Percentiles rank a stretch among this genome's conserved stretches.
Conservation (phyloP, 257 asterid genomes). For the Hygrophila difformis region DNA sequence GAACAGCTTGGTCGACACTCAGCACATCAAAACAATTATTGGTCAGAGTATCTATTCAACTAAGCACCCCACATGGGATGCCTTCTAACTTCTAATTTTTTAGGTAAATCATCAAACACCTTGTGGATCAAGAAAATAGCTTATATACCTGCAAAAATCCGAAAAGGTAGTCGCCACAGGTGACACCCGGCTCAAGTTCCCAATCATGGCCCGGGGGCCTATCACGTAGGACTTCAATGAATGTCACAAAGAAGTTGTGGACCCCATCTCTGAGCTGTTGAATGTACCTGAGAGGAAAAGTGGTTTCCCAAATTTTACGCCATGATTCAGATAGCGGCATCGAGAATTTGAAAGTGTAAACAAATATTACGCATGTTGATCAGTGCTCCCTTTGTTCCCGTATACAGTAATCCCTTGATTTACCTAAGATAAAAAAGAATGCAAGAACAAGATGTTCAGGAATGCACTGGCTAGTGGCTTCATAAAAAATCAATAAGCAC, state of each 20-base stretch:
- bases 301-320: slow-evolving; percentile 13
- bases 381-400: slow-evolving; percentile 99
- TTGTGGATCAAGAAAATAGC: slow-evolving; percentile 2
- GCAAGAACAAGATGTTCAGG: not conserved
- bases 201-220: slow-evolving; percentile 99
- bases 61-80: too few species aligned
- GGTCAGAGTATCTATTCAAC: too few species aligned
- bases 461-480: too few species aligned
- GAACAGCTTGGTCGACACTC: too few species aligned
- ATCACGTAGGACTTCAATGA: slow-evolving; percentile 95
- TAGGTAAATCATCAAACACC: slow-evolving; percentile 10
- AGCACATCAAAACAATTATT: too few species aligned
- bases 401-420: slow-evolving; percentile 92
- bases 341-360: slow-evolving; percentile 6
- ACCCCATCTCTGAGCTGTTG: slow-evolving; percentile 99
- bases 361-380: slow-evolving; percentile 88
- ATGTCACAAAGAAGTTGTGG: slow-evolving; percentile 88
- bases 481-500: too few species aligned
- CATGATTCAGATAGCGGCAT: slow-evolving; percentile 12
- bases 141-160: slow-evolving; percentile 79
- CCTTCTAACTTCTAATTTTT: slow-evolving; percentile 1
- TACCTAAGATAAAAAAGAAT: slow-evolving; percentile 40
- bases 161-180: slow-evolving; percentile 92
- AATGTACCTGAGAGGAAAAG: slow-evolving; percentile 55
- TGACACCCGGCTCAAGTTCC: slow-evolving; percentile 99